Percentiles rank a stretch among this genome's conserved stretches.
Evolutionary conservation across 176 grass and related monocot species (phyloP).

Genomic region (Oryza meridionalis): DNA sequence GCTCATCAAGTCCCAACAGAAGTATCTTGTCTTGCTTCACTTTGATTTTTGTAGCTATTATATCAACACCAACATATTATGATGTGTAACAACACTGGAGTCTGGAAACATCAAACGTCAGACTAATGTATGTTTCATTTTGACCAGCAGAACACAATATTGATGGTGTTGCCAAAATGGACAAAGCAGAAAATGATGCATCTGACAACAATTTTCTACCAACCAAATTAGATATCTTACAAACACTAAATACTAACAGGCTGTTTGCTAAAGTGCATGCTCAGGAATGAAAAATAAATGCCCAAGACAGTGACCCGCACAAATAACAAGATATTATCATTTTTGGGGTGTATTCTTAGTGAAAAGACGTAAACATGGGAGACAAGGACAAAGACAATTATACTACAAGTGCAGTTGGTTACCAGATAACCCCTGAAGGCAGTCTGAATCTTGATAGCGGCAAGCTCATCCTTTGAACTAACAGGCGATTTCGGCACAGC

Average conservation of each 20-base stretch:
- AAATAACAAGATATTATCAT: not conserved
- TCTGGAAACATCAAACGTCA: constrained; percentile 43
- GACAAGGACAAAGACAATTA: constrained; percentile 23
- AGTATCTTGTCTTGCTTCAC: not conserved
- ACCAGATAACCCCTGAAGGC: constrained; percentile 89
- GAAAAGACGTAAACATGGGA: constrained; percentile 1
- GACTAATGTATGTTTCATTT: constrained; percentile 27
- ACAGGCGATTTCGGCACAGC: constrained; percentile 31
- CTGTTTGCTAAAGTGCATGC: constrained; percentile 6
- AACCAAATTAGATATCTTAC: constrained; percentile 44
- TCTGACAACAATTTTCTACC: constrained; percentile 46
- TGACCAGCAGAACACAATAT: constrained; percentile 35
- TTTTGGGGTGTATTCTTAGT: not conserved
- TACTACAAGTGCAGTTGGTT: constrained; percentile 19
- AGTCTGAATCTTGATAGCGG: constrained; percentile 88
- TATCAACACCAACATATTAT: constrained; percentile 17
- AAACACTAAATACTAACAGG: constrained; percentile 26
- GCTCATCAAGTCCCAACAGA: not conserved
- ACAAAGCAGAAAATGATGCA: constrained; percentile 34
- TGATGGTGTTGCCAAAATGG: constrained; percentile 23
- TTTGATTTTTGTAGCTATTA: constrained; percentile 24
- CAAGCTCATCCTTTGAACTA: constrained; percentile 69
- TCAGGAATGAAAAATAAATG: constrained; percentile 18
- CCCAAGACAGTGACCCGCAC: not conserved
- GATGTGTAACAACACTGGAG: constrained; percentile 19